Evolutionary conservation across 257 asterid species (phyloP).

Genomic region (Agastache rugosa): DNA sequence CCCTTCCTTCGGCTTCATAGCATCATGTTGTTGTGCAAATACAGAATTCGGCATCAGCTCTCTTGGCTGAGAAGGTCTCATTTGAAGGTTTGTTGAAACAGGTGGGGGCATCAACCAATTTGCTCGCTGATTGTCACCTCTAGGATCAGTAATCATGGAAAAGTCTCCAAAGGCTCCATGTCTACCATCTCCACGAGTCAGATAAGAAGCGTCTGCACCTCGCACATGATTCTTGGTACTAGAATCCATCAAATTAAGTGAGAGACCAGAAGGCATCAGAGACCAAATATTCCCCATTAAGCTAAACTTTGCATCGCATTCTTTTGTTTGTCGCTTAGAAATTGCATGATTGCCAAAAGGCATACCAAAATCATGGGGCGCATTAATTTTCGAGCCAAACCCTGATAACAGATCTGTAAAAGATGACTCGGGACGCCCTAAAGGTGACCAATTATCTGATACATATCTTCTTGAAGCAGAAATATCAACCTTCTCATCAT

Average conservation of each 20-base stretch:
- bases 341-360: conserved; percentile 52
- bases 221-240: conserved; percentile 53
- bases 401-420: conserved; percentile 83
- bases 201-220: conserved; percentile 52
- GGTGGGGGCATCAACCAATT: conserved; percentile 87
- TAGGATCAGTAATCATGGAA: conserved; percentile 51
- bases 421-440: conserved; percentile 74
- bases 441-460: conserved; percentile 66
- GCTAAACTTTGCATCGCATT: conserved; percentile 57
- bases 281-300: conserved; percentile 68
- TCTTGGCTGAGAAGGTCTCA: conserved; percentile 60
- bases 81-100: conserved; percentile 60
- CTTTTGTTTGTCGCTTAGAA: conserved; percentile 55
- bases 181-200: conserved; percentile 58
- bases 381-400: conserved; percentile 64
- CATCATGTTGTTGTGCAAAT: conserved; percentile 49
- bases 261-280: conserved; percentile 58
- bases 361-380: conserved; percentile 50
- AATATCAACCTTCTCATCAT: conserved; percentile 59
- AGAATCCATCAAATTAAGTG: conserved; percentile 74
- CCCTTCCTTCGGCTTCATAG: conserved; percentile 63
- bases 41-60: conserved; percentile 56
- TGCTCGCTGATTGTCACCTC: conserved; percentile 58
- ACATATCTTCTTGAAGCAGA: conserved; percentile 63
- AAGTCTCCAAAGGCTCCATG: conserved; percentile 56